Evolutionary conservation across 345 rosid species (phyloP).

Genomic region (Erysimum cheiranthoides): DNA sequence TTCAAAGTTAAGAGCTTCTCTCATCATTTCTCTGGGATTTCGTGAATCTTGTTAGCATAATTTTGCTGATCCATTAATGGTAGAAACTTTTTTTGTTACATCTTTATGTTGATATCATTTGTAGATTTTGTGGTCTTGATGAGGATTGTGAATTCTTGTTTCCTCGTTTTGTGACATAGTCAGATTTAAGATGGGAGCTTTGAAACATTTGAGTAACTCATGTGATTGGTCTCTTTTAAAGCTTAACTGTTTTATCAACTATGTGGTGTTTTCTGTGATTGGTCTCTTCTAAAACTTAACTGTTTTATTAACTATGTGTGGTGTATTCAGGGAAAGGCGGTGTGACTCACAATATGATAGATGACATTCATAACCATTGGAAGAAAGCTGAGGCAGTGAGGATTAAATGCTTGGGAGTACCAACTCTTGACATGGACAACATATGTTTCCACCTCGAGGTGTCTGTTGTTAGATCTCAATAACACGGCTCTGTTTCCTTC

Average conservation of each 20-base stretch:
- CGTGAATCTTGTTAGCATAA: neutral
- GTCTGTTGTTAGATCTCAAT: constrained; percentile 29
- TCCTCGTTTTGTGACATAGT: constrained; percentile 9
- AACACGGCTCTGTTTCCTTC: constrained; percentile 9
- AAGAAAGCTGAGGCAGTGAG: constrained; percentile 88
- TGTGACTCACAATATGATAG: constrained; percentile 92
- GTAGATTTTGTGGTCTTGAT: neutral
- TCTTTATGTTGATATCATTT: neutral
- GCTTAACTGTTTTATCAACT: neutral
- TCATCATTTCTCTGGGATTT: too few species aligned
- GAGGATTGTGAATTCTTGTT: neutral
- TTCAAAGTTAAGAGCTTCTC: constrained; percentile 15
- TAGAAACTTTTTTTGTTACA: neutral
- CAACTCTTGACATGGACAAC: constrained; percentile 92
- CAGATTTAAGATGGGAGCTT: neutral
- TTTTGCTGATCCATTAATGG: neutral
- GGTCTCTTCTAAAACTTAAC: neutral
- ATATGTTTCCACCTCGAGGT: constrained; percentile 88
- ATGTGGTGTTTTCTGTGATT: too few species aligned
- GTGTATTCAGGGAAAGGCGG: constrained; percentile 69
- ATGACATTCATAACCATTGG: constrained; percentile 94
- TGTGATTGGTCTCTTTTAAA: constrained; percentile 9
- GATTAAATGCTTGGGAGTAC: constrained; percentile 92
- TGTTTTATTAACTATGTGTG: neutral
- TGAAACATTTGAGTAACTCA: neutral